phyloP scores from a whole-genome alignment of 306 rosid species.

The Castanea mollissima region DNA sequence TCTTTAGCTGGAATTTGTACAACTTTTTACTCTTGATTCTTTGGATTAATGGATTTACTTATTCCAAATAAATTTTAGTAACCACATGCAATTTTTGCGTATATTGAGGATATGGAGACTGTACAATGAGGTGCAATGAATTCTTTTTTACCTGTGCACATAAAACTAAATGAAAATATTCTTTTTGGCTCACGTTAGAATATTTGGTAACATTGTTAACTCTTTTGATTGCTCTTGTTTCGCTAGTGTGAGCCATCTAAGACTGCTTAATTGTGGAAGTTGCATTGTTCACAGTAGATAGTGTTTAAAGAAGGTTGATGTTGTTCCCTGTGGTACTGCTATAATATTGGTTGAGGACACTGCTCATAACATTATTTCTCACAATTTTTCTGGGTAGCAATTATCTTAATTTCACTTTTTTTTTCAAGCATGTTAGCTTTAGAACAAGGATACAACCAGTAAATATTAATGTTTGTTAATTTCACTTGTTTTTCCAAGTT shows the following conservation, averaged over 20 bases:
- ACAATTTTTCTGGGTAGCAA: neutral
- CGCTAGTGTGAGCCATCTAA: neutral
- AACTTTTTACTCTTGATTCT: neutral
- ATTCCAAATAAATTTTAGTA: neutral
- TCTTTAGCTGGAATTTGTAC: neutral
- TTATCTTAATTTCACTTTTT: neutral
- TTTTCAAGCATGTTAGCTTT: neutral
- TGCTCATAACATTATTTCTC: neutral
- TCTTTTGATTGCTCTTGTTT: neutral
- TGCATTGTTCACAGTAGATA: neutral
- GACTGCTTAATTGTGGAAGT: neutral
- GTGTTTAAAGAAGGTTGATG: neutral
- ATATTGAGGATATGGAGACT: neutral
- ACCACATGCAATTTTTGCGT: neutral
- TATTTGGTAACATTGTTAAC: neutral
- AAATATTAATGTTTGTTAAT: neutral
- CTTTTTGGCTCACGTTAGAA: too few relatives aligned
- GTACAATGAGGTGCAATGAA: neutral
- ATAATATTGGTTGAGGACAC: neutral
- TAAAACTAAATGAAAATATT: neutral
- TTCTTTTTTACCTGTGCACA: neutral
- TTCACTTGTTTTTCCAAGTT: too few relatives aligned
- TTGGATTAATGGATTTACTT: neutral
- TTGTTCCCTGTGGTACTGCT: neutral
- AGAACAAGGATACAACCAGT: neutral